Conservation (phyloP, 2,329 filamentous ascomycete genomes). For the Rhexocercosporidium sp. region DNA sequence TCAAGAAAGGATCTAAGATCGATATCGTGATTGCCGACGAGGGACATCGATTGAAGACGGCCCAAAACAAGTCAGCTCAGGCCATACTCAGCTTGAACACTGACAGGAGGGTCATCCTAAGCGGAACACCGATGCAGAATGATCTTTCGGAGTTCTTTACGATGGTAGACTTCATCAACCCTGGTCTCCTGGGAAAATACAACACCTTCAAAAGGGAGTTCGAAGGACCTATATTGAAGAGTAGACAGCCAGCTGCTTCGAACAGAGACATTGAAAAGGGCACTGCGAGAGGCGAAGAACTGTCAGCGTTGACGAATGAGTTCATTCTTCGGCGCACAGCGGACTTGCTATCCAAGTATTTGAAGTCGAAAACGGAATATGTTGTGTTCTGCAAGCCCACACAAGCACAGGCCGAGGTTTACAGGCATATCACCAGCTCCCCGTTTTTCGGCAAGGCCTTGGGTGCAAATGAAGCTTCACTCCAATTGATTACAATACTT, state of each 20-base stretch:
- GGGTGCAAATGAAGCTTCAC: slow-evolving; percentile 64
- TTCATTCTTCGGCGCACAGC: slow-evolving; percentile 89
- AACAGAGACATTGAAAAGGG: slow-evolving; percentile 75
- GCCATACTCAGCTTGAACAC: slow-evolving; percentile 92
- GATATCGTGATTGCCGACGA: slow-evolving; percentile 97
- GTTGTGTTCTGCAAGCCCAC: slow-evolving; percentile 93
- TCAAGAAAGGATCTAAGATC: slow-evolving; percentile 65
- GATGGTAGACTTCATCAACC: slow-evolving; percentile 88
- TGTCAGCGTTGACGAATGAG: slow-evolving; percentile 90
- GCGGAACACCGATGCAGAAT: slow-evolving; percentile 93
- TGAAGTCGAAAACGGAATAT: slow-evolving; percentile 96
- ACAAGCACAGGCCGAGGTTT: slow-evolving; percentile 86
- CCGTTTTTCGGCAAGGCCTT: slow-evolving; percentile 66
- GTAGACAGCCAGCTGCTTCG: slow-evolving; percentile 48
- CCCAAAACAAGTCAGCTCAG: slow-evolving; percentile 89
- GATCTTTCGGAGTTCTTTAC: slow-evolving; percentile 96
- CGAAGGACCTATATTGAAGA: slow-evolving; percentile 86
- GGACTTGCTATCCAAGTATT: slow-evolving; percentile 83
- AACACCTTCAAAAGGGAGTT: slow-evolving; percentile 96
- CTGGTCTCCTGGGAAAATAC: slow-evolving; percentile 90
- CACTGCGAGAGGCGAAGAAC: slow-evolving; percentile 78
- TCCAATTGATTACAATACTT: slow-evolving; percentile 73
- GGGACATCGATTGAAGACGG: slow-evolving; percentile 95
- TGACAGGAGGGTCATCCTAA: slow-evolving; percentile 38
- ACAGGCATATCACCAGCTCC: slow-evolving; percentile 70